Evolutionary conservation across 1,139 yeast species (phyloP).

Genomic region (Geotrichum australiense): DNA sequence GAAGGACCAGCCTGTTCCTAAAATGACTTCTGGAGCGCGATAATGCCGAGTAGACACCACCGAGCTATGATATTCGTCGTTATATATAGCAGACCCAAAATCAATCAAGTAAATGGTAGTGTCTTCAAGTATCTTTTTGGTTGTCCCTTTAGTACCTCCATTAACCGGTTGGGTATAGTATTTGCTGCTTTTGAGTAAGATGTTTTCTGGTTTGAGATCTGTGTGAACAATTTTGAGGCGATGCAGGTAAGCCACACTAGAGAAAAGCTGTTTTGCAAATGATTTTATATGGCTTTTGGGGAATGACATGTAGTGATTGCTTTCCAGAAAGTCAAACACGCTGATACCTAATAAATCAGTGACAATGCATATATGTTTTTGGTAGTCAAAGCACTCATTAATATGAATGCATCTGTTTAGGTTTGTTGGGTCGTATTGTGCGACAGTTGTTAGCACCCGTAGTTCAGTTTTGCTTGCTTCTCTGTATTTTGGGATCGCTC

Average conservation of each 20-base stretch:
- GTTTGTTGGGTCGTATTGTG: conserved; percentile 59
- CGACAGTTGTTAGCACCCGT: conserved; percentile 72
- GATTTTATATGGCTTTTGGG: conserved; percentile 82
- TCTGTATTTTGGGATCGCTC: conserved; percentile 42
- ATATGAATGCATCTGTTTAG: conserved; percentile 56
- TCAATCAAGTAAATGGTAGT: conserved; percentile 88
- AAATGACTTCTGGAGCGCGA: conserved; percentile 92
- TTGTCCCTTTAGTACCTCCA: conserved; percentile 20
- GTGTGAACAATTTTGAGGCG: conserved; percentile 88
- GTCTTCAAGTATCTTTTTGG: conserved; percentile 41
- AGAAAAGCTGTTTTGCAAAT: conserved; percentile 74
- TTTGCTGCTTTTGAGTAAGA: conserved; percentile 45
- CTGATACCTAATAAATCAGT: conserved; percentile 83
- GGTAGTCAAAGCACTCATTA: conserved; percentile 84
- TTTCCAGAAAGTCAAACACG: conserved; percentile 82
- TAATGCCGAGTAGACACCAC: conserved; percentile 90
- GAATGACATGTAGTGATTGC: conserved; percentile 57
- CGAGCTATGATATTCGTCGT: conserved; percentile 88
- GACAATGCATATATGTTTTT: conserved; percentile 91
- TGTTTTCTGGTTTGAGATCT: conserved; percentile 92
- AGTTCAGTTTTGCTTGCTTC: conserved; percentile 44
- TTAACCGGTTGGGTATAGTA: conserved; percentile 6
- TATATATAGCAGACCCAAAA: conserved; percentile 91
- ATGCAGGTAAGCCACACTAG: conserved; percentile 84
- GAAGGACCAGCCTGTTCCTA: conserved; percentile 87